Percentiles rank a stretch among this genome's conserved stretches.
phyloP scores from a whole-genome alignment of 805 yeast genomes.

The Ogataea zsoltii region DNA sequence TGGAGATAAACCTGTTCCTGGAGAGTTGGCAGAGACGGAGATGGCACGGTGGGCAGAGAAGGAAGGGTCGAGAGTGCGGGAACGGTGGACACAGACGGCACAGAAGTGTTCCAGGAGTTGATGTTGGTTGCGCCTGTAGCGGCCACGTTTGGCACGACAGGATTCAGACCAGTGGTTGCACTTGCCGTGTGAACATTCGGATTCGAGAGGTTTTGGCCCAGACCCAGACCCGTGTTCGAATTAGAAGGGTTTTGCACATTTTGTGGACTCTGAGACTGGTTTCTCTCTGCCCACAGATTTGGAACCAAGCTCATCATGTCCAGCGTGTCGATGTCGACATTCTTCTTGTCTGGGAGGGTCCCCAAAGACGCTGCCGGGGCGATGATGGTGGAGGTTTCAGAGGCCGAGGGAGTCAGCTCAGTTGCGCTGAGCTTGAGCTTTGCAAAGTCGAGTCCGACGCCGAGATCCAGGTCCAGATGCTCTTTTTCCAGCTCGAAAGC shows the following conservation, averaged over 20 bases:
- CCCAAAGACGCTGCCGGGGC: conserved; percentile 22
- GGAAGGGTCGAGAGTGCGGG: neutral
- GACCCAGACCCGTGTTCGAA: too few relatives aligned
- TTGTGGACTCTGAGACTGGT: too few relatives aligned
- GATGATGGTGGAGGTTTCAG: conserved; percentile 20
- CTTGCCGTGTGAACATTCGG: too few relatives aligned
- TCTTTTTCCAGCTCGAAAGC: conserved; percentile 14
- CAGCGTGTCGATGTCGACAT: conserved; percentile 5
- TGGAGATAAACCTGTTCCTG: neutral
- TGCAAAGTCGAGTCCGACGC: conserved; percentile 10
- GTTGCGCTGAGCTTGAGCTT: conserved; percentile 12
- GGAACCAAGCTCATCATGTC: conserved; percentile 30
- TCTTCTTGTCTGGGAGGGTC: conserved; percentile 9
- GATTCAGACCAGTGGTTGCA: too few relatives aligned
- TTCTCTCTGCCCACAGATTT: conserved; percentile 21
- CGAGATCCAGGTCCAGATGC: conserved; percentile 9
- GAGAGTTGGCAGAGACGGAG: conserved; percentile 1
- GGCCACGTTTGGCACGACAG: too few relatives aligned
- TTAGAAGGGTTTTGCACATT: too few relatives aligned
- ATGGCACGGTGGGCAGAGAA: neutral
- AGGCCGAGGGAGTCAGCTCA: conserved; percentile 16
- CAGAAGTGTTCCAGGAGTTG: neutral
- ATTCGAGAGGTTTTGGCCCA: too few relatives aligned
- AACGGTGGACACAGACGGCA: neutral
- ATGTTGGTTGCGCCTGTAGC: too few relatives aligned